These are phyloP conservation scores for Pseudocercospora musae DNA, from an alignment of 2,329 filamentous ascomycete species.

Conservation along the genomic window DNA sequence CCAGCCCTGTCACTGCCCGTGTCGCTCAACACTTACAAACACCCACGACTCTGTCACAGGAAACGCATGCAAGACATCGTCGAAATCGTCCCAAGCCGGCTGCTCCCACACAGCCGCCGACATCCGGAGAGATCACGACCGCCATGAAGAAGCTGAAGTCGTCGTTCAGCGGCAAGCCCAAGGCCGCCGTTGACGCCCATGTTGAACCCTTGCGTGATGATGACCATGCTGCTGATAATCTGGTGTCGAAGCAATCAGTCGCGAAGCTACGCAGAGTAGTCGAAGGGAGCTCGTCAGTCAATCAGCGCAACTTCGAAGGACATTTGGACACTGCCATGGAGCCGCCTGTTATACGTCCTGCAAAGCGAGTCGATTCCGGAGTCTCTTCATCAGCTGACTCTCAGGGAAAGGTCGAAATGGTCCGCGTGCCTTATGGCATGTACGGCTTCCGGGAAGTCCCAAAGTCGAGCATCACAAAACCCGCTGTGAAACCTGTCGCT, in stretches of 20 bases:
- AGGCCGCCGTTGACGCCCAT: background rate
- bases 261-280: conserved; percentile 1
- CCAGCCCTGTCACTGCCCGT: conserved; percentile 1
- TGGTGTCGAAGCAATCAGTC: conserved; percentile 1
- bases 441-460: conserved; percentile 6
- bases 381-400: background rate
- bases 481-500: background rate
- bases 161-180: conserved; percentile 1
- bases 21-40: background rate
- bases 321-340: background rate
- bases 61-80: conserved; percentile 8
- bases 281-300: background rate
- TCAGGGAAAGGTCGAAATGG: conserved; percentile 1
- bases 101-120: conserved; percentile 7
- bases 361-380: background rate
- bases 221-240: background rate
- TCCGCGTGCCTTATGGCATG: conserved; percentile 12
- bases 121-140: conserved; percentile 5
- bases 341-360: background rate
- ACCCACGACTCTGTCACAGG: background rate
- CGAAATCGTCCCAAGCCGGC: conserved; percentile 2
- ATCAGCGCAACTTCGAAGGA: background rate
- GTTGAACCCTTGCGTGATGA: background rate
- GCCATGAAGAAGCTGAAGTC: conserved; percentile 14
- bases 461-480: conserved; percentile 1